Conservation (phyloP, 2,329 filamentous ascomycete species). For the Colletotrichum lindemuthianum region DNA sequence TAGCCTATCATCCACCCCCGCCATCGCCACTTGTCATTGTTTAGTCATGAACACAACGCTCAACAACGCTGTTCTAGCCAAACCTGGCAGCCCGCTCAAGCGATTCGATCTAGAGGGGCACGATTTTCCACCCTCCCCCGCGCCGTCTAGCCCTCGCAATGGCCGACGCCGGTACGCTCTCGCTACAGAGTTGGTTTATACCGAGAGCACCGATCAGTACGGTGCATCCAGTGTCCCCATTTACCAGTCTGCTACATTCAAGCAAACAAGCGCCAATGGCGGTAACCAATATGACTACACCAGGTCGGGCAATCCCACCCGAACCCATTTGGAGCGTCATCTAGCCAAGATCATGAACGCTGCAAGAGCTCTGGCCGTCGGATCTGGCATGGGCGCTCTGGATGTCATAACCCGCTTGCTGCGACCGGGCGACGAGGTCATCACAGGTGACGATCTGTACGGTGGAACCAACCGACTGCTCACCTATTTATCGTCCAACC, state of each 20-base stretch:
- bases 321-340: constrained; percentile 95
- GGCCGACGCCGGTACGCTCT: constrained; percentile 88
- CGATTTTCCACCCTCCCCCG: constrained; percentile 88
- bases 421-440: constrained; percentile 93
- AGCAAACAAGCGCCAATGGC: constrained; percentile 83
- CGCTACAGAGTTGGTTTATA: constrained; percentile 96
- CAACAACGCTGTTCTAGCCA: constrained; percentile 25
- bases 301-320: constrained; percentile 94
- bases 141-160: constrained; percentile 88
- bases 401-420: constrained; percentile 95
- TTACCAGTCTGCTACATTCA: constrained; percentile 98
- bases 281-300: constrained; percentile 97
- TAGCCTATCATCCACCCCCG: not conserved
- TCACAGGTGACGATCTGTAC: constrained; percentile 96
- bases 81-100: constrained; percentile 53
- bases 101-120: constrained; percentile 84
- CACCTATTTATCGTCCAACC: constrained; percentile 89
- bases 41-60: constrained; percentile 34
- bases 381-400: constrained; percentile 96
- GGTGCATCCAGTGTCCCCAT: constrained; percentile 96
- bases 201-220: constrained; percentile 96
- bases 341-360: constrained; percentile 99
- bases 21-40: not conserved
- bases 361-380: constrained; percentile 87
- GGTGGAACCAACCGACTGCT: constrained; percentile 94